phyloP scores from a whole-genome alignment of 257 asterid genomes.

The Rubia yunnanensis region DNA sequence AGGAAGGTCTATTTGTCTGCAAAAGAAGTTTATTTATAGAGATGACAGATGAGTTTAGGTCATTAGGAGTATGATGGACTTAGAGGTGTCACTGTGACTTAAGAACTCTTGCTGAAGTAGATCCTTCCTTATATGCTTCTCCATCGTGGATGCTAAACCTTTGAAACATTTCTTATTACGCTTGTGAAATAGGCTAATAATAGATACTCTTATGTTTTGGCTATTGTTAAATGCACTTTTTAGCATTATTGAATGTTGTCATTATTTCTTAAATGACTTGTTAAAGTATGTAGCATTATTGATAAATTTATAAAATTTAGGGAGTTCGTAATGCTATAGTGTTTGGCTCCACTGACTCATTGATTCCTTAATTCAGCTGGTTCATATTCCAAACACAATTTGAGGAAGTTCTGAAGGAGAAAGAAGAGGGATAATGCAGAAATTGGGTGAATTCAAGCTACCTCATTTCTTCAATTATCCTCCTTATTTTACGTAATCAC shows the following conservation, averaged over 20 bases:
- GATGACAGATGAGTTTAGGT: background rate
- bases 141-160: background rate
- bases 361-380: background rate
- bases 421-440: slow-evolving; percentile 1
- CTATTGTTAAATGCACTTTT: background rate
- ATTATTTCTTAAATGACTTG: background rate
- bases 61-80: too few species aligned
- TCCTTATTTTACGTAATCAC: slow-evolving; percentile 27
- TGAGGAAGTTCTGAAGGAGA: background rate
- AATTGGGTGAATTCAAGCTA: slow-evolving; percentile 19
- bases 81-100: background rate
- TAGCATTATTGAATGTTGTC: too few species aligned
- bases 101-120: background rate
- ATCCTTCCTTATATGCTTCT: background rate
- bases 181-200: background rate
- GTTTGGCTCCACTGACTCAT: background rate
- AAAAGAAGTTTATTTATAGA: too few species aligned
- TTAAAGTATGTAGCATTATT: background rate
- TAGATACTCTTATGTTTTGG: background rate
- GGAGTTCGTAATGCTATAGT: background rate
- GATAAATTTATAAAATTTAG: too few species aligned
- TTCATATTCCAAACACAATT: background rate
- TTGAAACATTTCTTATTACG: background rate
- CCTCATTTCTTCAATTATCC: slow-evolving; percentile 34
- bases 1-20: too few species aligned